Evolutionary conservation across 257 asterid species (phyloP).

Genomic region (Nicotiana tabacum): DNA sequence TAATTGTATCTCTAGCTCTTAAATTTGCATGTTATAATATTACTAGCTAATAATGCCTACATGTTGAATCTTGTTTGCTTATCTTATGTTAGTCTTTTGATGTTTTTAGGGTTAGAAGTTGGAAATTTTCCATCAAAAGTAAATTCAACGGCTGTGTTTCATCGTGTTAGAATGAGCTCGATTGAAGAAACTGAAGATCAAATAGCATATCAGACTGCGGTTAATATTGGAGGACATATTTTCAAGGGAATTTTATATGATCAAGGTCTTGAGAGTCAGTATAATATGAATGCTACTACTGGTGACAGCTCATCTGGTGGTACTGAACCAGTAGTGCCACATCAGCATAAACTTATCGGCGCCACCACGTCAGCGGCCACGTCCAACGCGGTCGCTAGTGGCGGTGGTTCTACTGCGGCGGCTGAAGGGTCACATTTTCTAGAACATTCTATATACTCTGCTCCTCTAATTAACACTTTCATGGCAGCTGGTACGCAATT

Average conservation of each 20-base stretch:
- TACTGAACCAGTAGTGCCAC: constrained; percentile 26
- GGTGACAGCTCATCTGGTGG: constrained; percentile 73
- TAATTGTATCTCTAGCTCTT: not conserved
- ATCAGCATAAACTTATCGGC: constrained; percentile 36
- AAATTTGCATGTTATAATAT: not conserved
- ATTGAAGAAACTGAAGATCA: constrained; percentile 63
- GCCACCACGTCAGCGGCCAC: constrained; percentile 9
- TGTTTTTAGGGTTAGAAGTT: constrained; percentile 67
- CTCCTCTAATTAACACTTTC: constrained; percentile 52
- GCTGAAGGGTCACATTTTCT: constrained; percentile 26
- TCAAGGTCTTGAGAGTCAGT: constrained; percentile 70
- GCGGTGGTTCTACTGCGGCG: not conserved
- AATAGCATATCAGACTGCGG: constrained; percentile 84
- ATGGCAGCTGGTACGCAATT: constrained; percentile 76
- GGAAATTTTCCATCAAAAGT: constrained; percentile 77
- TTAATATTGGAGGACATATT: constrained; percentile 81
- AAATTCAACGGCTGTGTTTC: constrained; percentile 67
- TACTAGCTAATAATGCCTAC: not conserved
- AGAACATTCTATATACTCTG: constrained; percentile 50
- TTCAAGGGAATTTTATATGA: constrained; percentile 91
- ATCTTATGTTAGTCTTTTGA: not conserved
- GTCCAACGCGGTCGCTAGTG: not conserved
- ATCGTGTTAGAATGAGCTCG: constrained; percentile 79
- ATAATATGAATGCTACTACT: constrained; percentile 31
- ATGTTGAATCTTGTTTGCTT: not conserved